A percentile compares a stretch with the other conserved stretches of the same genome.
Evolutionary conservation across 2,329 filamentous ascomycete species (phyloP).

Genomic region (Blastomyces gilchristii): DNA sequence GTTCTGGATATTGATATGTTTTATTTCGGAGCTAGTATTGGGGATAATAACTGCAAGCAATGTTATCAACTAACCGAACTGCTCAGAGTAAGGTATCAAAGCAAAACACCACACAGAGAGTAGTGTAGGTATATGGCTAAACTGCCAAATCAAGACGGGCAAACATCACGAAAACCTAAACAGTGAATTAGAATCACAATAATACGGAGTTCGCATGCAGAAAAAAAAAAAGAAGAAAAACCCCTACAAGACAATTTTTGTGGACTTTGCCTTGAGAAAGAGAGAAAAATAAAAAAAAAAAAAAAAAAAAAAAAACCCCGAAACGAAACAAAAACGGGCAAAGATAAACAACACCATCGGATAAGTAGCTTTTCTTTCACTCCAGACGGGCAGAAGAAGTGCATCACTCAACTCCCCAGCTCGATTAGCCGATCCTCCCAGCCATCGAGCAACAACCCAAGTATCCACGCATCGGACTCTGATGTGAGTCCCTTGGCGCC

Average conservation of each 20-base stretch:
- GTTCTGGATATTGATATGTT: neutral
- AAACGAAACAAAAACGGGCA: neutral
- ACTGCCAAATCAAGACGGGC: neutral
- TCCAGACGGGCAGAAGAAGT: too few relatives aligned
- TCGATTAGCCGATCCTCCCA: neutral
- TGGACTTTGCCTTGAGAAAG: neutral
- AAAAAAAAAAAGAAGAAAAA: neutral
- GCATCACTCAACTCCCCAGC: neutral
- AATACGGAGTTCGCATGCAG: neutral
- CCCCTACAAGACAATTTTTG: neutral
- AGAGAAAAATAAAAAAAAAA: neutral
- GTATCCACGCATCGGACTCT: neutral
- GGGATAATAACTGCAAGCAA: neutral
- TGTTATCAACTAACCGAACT: neutral
- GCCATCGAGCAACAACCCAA: neutral
- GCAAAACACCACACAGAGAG: neutral
- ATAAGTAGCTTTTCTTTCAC: too few relatives aligned
- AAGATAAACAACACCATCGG: neutral
- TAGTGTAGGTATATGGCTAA: neutral
- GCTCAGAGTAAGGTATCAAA: neutral
- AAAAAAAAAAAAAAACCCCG: neutral
- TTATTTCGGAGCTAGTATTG: too few relatives aligned
- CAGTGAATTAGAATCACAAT: neutral
- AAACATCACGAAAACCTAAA: neutral
- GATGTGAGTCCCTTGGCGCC: neutral